phyloP scores from a whole-genome alignment of 352 stramenopile species.

The Phytopythium sindhum region DNA sequence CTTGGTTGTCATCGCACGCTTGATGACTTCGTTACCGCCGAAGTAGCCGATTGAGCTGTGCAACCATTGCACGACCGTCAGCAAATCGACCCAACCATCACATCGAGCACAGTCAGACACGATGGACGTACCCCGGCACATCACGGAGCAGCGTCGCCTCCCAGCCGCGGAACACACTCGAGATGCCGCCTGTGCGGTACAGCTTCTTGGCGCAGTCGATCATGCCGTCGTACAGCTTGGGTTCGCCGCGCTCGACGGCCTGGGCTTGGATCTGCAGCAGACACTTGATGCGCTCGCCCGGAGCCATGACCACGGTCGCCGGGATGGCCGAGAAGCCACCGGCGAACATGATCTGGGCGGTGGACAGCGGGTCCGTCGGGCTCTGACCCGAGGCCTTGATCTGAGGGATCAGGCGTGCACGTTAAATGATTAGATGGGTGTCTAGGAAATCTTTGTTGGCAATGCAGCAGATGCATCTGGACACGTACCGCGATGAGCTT shows the following conservation, averaged over 20 bases:
- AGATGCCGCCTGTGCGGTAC: conserved; percentile 88
- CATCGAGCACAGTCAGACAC: conserved; percentile 1
- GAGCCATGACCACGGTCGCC: conserved; percentile 91
- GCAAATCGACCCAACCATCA: neutral
- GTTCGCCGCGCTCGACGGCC: conserved; percentile 69
- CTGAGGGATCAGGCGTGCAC: conserved; percentile 23
- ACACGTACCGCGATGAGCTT: conserved; percentile 85
- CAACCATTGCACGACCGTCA: neutral
- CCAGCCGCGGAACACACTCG: conserved; percentile 94
- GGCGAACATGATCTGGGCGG: conserved; percentile 87
- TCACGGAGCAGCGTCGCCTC: conserved; percentile 94
- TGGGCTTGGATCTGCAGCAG: conserved; percentile 92
- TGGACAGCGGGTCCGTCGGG: conserved; percentile 60
- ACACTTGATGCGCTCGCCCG: conserved; percentile 97
- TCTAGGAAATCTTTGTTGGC: conserved; percentile 2
- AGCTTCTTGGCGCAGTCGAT: conserved; percentile 93
- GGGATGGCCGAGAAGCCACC: conserved; percentile 89
- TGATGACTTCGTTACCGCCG: conserved; percentile 91
- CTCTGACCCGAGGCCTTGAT: conserved; percentile 59
- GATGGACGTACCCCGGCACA: conserved; percentile 80
- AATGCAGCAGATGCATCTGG: neutral
- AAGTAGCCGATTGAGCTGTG: conserved; percentile 93
- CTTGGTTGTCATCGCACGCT: conserved; percentile 79
- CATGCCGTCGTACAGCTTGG: conserved; percentile 93
- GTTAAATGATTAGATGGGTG: neutral